phyloP scores from a whole-genome alignment of 169 alveolate genomes.

The Prorocentrum cordatum region DNA sequence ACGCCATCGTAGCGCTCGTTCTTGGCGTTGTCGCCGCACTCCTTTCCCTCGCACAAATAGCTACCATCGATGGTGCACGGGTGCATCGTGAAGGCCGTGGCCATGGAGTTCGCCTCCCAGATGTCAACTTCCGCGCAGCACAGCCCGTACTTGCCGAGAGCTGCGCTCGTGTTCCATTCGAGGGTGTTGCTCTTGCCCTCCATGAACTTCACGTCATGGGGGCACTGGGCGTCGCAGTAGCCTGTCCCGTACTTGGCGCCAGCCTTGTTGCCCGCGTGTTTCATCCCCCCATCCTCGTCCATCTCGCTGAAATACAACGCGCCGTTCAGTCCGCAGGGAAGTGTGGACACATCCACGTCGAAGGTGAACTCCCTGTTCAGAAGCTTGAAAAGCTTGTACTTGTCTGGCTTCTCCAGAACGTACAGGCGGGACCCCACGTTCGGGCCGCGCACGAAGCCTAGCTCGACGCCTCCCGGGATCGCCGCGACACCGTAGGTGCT shows the following conservation, averaged over 20 bases:
- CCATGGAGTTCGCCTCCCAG: slow-evolving; percentile 51
- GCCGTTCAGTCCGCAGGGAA: slow-evolving; percentile 34
- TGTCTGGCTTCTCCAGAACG: not conserved
- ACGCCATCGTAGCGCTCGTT: slow-evolving; percentile 48
- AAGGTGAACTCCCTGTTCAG: slow-evolving; percentile 14
- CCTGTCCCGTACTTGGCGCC: slow-evolving; percentile 56
- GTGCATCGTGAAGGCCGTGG: slow-evolving; percentile 59
- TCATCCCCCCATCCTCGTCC: not conserved
- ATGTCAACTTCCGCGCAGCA: slow-evolving; percentile 63
- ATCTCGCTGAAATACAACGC: not conserved
- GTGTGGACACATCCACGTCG: slow-evolving; percentile 5
- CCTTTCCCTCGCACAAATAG: slow-evolving; percentile 17
- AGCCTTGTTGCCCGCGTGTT: not conserved
- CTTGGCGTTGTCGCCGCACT: slow-evolving; percentile 35
- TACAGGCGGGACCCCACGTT: slow-evolving; percentile 23
- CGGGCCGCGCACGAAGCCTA: slow-evolving; percentile 33
- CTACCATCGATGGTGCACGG: slow-evolving; percentile 33
- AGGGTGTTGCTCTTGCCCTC: slow-evolving; percentile 13
- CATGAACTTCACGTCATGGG: slow-evolving; percentile 46
- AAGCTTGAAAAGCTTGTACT: not conserved
- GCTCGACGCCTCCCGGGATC: no score
- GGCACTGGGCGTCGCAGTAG: slow-evolving; percentile 57
- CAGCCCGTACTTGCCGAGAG: slow-evolving; percentile 7
- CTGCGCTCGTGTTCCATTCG: slow-evolving; percentile 38
- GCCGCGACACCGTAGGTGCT: slow-evolving; percentile 29